phyloP scores from a whole-genome alignment of 2,329 filamentous ascomycete species.

The Colletotrichum lindemuthianum region DNA sequence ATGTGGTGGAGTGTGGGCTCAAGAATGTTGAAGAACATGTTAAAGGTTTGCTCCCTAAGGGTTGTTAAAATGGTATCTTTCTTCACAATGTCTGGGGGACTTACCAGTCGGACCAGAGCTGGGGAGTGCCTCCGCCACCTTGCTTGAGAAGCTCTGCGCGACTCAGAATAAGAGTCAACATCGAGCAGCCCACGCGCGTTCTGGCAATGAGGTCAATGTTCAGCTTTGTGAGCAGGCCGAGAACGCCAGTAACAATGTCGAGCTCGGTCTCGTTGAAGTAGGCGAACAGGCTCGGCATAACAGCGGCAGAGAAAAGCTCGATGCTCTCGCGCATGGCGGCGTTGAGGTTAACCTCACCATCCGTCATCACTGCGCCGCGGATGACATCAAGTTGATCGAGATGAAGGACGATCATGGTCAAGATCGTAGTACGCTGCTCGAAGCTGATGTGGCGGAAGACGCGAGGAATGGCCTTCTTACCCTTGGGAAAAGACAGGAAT shows the following conservation, averaged over 20 bases:
- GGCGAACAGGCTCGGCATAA: conserved; percentile 89
- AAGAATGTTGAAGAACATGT: conserved; percentile 84
- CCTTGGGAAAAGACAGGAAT: conserved; percentile 93
- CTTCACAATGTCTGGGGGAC: conserved; percentile 37
- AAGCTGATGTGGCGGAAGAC: conserved; percentile 94
- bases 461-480: conserved; percentile 93
- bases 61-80: conserved; percentile 4
- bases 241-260: conserved; percentile 88
- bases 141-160: conserved; percentile 95
- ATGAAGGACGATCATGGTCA: conserved; percentile 95
- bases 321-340: conserved; percentile 87
- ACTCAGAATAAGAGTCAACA: conserved; percentile 93
- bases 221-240: conserved; percentile 85
- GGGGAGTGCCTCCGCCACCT: conserved; percentile 73
- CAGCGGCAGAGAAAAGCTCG: conserved; percentile 86
- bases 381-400: conserved; percentile 93
- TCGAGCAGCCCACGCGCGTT: conserved; percentile 87
- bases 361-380: conserved; percentile 77
- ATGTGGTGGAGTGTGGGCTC: conserved; percentile 86
- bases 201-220: conserved; percentile 87
- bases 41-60: conserved; percentile 78
- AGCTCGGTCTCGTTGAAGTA: conserved; percentile 93
- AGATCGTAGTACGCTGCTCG: conserved; percentile 91
- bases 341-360: conserved; percentile 77
- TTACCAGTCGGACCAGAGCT: conserved; percentile 84